These are phyloP conservation scores for Pyrenophora tritici-repentis DNA, from an alignment of 2,329 filamentous ascomycete species.

Conservation along the genomic window DNA sequence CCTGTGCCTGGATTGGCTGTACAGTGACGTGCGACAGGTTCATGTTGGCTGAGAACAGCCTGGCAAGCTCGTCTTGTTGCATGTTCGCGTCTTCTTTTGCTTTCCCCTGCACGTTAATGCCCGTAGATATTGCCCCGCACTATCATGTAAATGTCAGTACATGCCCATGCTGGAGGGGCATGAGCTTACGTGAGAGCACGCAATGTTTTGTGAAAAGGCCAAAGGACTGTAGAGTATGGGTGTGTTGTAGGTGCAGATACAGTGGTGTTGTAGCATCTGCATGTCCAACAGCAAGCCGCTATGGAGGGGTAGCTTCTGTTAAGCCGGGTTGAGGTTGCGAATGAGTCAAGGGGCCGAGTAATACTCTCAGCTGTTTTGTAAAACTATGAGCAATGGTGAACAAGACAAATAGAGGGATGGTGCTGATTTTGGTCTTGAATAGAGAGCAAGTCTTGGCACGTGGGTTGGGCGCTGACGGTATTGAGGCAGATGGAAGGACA, in stretches of 20 bases:
- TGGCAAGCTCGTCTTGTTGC: slow-evolving; percentile 80
- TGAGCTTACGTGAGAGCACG: slow-evolving; percentile 54
- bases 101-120: slow-evolving; percentile 50
- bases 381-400: slow-evolving; percentile 16
- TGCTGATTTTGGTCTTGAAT: slow-evolving; percentile 16
- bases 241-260: slow-evolving; percentile 47
- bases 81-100: slow-evolving; percentile 51
- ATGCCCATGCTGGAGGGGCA: slow-evolving; percentile 10
- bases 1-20: slow-evolving; percentile 51
- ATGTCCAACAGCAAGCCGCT: slow-evolving; percentile 30
- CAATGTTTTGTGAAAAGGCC: slow-evolving; percentile 52
- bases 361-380: slow-evolving; percentile 16
- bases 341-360: slow-evolving; percentile 31
- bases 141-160: slow-evolving; percentile 49
- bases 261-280: slow-evolving; percentile 47
- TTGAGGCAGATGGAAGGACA: slow-evolving; percentile 18
- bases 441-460: slow-evolving; percentile 17
- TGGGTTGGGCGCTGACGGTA: slow-evolving; percentile 33
- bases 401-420: slow-evolving; percentile 18
- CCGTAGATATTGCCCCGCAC: slow-evolving; percentile 50
- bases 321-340: slow-evolving; percentile 1
- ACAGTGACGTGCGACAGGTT: slow-evolving; percentile 57
- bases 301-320: slow-evolving; percentile 6
- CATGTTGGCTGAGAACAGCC: slow-evolving; percentile 77
- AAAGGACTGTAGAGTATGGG: slow-evolving; percentile 49